phyloP scores from a whole-genome alignment of 1,139 yeast genomes.

The Lipomyces yarrowii region DNA sequence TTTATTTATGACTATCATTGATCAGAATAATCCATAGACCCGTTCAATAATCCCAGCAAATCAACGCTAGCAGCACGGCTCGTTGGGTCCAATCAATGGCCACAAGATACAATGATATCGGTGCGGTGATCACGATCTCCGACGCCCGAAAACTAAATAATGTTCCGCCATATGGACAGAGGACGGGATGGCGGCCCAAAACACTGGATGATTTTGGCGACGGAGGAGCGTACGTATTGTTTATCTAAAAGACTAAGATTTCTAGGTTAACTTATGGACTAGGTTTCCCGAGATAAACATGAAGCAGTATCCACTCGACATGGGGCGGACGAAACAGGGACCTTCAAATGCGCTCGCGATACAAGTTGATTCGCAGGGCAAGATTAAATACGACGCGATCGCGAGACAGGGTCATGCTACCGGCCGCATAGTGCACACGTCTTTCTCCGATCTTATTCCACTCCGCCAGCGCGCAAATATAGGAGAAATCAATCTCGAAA shows the following conservation, averaged over 20 bases:
- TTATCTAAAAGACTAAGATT: background rate
- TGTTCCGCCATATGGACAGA: constrained; percentile 41
- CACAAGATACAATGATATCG: constrained; percentile 19
- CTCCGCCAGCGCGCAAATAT: constrained; percentile 49
- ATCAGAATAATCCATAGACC: background rate
- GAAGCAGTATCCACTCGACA: constrained; percentile 43
- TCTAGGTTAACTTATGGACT: background rate
- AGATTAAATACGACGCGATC: constrained; percentile 42
- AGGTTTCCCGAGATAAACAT: constrained; percentile 42
- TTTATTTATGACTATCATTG: background rate
- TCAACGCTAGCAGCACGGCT: background rate
- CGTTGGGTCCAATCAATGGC: background rate
- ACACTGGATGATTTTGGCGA: constrained; percentile 41
- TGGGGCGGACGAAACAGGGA: constrained; percentile 37
- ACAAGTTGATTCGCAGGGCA: constrained; percentile 42
- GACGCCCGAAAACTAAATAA: background rate
- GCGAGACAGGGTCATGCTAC: constrained; percentile 44
- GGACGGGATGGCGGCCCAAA: constrained; percentile 41
- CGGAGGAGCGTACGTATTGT: constrained; percentile 42
- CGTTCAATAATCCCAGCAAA: background rate
- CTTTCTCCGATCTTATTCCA: constrained; percentile 52
- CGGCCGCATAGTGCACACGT: constrained; percentile 44
- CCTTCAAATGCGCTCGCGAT: constrained; percentile 40
- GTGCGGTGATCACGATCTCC: constrained; percentile 13
- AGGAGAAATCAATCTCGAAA: constrained; percentile 41